Conservation (phyloP, 208 protist species). For the Trypanosoma brucei region DNA sequence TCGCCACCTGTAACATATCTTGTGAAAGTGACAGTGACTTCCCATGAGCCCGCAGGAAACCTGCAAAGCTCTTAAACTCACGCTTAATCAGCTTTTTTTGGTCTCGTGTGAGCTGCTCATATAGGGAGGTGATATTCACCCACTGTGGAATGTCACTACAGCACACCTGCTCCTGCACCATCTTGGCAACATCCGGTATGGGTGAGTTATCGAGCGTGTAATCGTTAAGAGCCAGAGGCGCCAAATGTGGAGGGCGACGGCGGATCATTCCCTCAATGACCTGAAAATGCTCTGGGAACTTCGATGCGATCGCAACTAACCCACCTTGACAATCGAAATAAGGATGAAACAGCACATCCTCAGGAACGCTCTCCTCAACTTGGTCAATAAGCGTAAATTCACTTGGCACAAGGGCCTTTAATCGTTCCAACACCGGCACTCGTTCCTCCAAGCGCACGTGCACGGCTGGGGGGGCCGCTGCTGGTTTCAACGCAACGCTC, state of each 20-base stretch:
- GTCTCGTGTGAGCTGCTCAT: conserved; percentile 68
- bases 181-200: conserved; percentile 53
- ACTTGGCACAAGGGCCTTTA: conserved; percentile 58
- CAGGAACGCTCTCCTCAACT: conserved; percentile 72
- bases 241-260: conserved; percentile 58
- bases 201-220: conserved; percentile 62
- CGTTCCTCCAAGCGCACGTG: conserved; percentile 75
- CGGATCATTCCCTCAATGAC: conserved; percentile 66
- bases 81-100: conserved; percentile 60
- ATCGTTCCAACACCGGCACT: conserved; percentile 76
- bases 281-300: conserved; percentile 84
- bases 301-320: conserved; percentile 66
- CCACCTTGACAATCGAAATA: conserved; percentile 91
- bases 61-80: conserved; percentile 68
- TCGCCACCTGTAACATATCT: conserved; percentile 83
- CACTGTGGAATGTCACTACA: conserved; percentile 65
- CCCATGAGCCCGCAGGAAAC: conserved; percentile 82
- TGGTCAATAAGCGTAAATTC: conserved; percentile 57
- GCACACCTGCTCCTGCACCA: conserved; percentile 63
- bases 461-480: conserved; percentile 60
- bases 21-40: conserved; percentile 62
- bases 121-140: conserved; percentile 76
- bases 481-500: conserved; percentile 50
- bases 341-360: conserved; percentile 83
- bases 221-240: conserved; percentile 73